Base-by-base conservation (phyloP, 768 basidiomycete species). In the Chlorophyllum brunneum region DNA sequence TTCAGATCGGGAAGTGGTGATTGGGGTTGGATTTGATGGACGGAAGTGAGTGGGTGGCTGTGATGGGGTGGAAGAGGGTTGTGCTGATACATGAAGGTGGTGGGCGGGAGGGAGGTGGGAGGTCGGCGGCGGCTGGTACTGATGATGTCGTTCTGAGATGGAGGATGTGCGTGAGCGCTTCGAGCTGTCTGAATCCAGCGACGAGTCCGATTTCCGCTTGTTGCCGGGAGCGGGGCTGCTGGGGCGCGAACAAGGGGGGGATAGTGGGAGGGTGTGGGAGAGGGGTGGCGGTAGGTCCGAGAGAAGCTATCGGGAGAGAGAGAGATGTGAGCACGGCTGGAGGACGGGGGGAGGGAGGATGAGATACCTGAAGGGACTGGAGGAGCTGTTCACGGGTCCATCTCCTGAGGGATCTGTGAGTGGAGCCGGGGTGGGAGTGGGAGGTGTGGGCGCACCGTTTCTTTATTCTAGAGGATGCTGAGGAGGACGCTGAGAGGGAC, bases 381-480 rank as follows among this genome's bases (percentile, higher is more conserved):
- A 76, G 73, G 51, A 81, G 71, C 62, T 77, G 70, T 57, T 78
- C 74, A 54, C 73, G 70, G 50, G 74, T 69, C 74, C 75, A 79
- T 68, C 69, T 74, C 60, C 75, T 80, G 67, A 56, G 54, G 56
- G 56, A 56, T 54, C 54, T 56, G 59, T 61, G 58, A 58, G 61
- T 53, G 56, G 58, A 49, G 60, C 46, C 26, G 16, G 54, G 44
- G 52, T 52, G 37, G 34, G 38, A 29, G 51, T 2, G 18, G 39
- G 39, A 31, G 31, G 6, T 31, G 24, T 2, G 31, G 10, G 26
- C 46, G 54, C 59, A 75, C 74, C 74, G 73, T 65, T 67, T 71
- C 60, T 61, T 68, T 44, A 44, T 54, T 54, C 56, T 64, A 31
- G 53, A 42, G 33, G 59, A 15, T 47, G 61, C 53, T 49, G 58